Conservation (phyloP, 352 stramenopile genomes). For the Poterioochromonas sp. region DNA sequence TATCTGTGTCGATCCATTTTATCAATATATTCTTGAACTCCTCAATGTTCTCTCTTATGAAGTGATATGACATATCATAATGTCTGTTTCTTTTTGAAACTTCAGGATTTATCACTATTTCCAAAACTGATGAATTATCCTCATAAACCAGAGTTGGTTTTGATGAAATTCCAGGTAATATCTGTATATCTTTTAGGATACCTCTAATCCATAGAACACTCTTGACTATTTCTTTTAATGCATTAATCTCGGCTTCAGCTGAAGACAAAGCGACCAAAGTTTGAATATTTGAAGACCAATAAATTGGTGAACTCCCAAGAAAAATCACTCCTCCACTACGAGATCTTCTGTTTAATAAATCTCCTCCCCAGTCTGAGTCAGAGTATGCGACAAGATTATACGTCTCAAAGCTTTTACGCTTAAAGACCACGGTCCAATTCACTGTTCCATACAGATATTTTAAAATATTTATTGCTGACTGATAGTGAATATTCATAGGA, state of each 20-base stretch:
- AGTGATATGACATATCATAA: background rate
- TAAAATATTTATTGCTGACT: background rate
- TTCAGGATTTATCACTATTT: background rate
- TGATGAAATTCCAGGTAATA: no score
- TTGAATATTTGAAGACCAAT: background rate
- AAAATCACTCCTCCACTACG: background rate
- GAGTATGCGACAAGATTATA: background rate
- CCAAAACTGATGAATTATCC: background rate
- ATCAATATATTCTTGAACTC: no score
- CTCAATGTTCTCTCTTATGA: background rate
- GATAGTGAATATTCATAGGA: background rate
- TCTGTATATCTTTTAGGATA: background rate
- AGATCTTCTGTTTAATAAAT: background rate
- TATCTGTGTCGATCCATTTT: no score
- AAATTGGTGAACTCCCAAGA: background rate
- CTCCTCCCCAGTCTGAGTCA: background rate
- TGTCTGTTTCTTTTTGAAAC: background rate
- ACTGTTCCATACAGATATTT: background rate
- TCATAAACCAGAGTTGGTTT: no score
- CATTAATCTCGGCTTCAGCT: constrained; percentile 3
- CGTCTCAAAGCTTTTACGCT: no score
- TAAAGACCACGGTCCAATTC: background rate
- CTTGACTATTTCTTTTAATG: background rate
- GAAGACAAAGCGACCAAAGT: background rate
- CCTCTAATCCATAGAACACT: background rate